A percentile compares a stretch with the other conserved stretches of the same genome.
These are phyloP conservation scores for Trichosporon faecale DNA, from an alignment of 1,284 basidiomycete species.

Conservation along the genomic window DNA sequence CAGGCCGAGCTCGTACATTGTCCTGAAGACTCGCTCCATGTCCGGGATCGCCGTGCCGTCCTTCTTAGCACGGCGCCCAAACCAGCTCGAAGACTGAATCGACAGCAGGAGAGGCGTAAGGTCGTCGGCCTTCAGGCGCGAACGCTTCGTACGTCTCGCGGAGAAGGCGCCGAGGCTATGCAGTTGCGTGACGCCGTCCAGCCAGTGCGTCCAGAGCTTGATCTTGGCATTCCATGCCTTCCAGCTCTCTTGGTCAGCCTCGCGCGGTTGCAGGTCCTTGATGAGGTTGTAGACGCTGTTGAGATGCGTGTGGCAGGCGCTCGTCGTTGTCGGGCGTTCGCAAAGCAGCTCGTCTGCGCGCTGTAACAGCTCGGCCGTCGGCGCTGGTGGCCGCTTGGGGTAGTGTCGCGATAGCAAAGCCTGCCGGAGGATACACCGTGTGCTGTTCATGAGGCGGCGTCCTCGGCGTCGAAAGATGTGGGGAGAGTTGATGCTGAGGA, in stretches of 20 bases:
- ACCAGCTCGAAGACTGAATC: neutral
- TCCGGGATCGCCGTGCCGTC: neutral
- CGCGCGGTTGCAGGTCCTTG: neutral
- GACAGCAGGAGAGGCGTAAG: slow-evolving; percentile 8
- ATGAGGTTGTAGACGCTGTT: neutral
- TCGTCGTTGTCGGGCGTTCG: neutral
- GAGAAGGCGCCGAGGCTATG: slow-evolving; percentile 3
- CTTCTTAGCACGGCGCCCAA: neutral
- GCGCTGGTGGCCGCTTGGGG: neutral
- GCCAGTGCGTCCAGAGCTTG: slow-evolving; percentile 11
- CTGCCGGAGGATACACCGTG: neutral
- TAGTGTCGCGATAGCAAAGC: neutral
- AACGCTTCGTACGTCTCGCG: neutral
- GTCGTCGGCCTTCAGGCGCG: slow-evolving; percentile 2
- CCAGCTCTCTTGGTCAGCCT: neutral
- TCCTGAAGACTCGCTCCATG: neutral
- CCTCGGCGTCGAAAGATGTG: neutral
- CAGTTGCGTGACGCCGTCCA: neutral
- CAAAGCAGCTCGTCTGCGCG: neutral
- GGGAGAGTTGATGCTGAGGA: neutral
- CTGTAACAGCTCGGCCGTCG: neutral
- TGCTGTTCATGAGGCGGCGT: neutral
- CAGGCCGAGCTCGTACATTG: neutral
- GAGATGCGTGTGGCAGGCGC: slow-evolving; percentile 6
- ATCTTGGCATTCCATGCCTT: neutral